These are phyloP conservation scores for Suhomyces anneliseae DNA, from an alignment of 1,139 yeast species.

Conservation along the genomic window DNA sequence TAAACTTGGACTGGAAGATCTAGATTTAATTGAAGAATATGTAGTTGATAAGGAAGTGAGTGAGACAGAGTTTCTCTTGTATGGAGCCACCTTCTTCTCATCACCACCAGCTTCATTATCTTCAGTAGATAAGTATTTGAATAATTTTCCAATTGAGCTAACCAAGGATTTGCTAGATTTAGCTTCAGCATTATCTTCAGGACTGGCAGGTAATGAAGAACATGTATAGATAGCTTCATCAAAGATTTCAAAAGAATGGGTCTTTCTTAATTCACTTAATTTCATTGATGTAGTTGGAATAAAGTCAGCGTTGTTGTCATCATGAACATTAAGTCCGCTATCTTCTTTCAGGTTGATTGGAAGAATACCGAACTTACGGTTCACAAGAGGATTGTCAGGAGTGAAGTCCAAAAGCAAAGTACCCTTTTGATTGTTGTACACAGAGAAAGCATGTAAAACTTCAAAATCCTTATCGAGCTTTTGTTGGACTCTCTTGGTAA, in stretches of 20 bases:
- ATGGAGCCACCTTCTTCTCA: slow-evolving; percentile 9
- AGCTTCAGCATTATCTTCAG: slow-evolving; percentile 7
- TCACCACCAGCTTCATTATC: slow-evolving; percentile 14
- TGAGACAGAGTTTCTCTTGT: slow-evolving; percentile 35
- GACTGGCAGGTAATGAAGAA: slow-evolving; percentile 32
- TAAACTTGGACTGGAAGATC: slow-evolving; percentile 47
- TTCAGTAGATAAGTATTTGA: slow-evolving; percentile 38
- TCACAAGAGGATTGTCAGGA: slow-evolving; percentile 54
- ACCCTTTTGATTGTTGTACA: slow-evolving; percentile 8
- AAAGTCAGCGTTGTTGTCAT: slow-evolving; percentile 13
- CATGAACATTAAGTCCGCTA: slow-evolving; percentile 20
- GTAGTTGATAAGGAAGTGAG: slow-evolving; percentile 42
- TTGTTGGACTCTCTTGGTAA: slow-evolving; percentile 31
- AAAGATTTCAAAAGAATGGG: slow-evolving; percentile 70
- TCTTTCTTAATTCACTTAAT: slow-evolving; percentile 41
- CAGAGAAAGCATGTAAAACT: slow-evolving; percentile 18
- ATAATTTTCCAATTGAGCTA: slow-evolving; percentile 39
- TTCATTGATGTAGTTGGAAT: slow-evolving; percentile 19
- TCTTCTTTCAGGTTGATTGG: slow-evolving; percentile 36
- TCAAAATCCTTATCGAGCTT: slow-evolving; percentile 28
- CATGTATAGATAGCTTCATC: slow-evolving; percentile 75
- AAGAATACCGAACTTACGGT: slow-evolving; percentile 48
- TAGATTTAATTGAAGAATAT: slow-evolving; percentile 31
- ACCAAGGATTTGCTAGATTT: slow-evolving; percentile 29
- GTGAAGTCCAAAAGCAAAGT: slow-evolving; percentile 24